A percentile compares a stretch with the other conserved stretches of the same genome.
Evolutionary conservation across 306 rosid genomes (phyloP).

Genomic region (Adenanthera pavonina): DNA sequence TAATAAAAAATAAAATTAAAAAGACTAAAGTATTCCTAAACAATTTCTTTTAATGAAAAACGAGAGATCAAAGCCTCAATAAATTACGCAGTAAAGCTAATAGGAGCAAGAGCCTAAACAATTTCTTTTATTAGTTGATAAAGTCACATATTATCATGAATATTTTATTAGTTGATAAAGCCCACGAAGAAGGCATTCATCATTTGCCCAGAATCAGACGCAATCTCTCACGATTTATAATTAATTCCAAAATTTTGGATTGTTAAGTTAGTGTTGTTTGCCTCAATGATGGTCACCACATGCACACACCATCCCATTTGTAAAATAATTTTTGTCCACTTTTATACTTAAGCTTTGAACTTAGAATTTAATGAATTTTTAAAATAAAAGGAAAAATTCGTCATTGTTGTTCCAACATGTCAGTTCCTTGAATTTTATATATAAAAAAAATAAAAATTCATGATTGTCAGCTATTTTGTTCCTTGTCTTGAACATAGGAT

Average conservation of each 20-base stretch:
- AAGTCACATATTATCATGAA: slow-evolving; percentile 26
- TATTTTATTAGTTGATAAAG: slow-evolving; percentile 20
- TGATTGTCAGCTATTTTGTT: slow-evolving; percentile 35
- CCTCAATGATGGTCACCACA: slow-evolving; percentile 47
- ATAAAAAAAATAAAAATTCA: not conserved
- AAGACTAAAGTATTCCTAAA: too few species aligned
- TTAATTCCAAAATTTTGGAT: not conserved
- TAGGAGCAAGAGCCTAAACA: too few species aligned
- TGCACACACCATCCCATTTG: slow-evolving; percentile 30
- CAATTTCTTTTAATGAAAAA: too few species aligned
- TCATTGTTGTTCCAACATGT: slow-evolving; percentile 36
- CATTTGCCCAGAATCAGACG: slow-evolving; percentile 25
- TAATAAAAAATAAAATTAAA: too few species aligned
- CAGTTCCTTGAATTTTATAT: not conserved
- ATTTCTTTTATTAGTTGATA: too few species aligned
- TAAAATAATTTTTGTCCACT: not conserved
- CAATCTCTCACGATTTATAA: not conserved
- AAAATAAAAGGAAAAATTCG: not conserved
- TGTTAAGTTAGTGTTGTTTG: not conserved
- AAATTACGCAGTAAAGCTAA: too few species aligned
- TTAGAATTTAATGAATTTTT: not conserved
- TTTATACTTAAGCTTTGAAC: not conserved
- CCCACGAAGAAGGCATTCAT: slow-evolving; percentile 24
- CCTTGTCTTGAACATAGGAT: slow-evolving; percentile 14
- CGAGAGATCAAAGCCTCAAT: too few species aligned